Evolutionary conservation across 2,329 filamentous ascomycete genomes (phyloP), one percentile per base, ranked within the genome.

Genomic region (Sporothrix humicola): DNA sequence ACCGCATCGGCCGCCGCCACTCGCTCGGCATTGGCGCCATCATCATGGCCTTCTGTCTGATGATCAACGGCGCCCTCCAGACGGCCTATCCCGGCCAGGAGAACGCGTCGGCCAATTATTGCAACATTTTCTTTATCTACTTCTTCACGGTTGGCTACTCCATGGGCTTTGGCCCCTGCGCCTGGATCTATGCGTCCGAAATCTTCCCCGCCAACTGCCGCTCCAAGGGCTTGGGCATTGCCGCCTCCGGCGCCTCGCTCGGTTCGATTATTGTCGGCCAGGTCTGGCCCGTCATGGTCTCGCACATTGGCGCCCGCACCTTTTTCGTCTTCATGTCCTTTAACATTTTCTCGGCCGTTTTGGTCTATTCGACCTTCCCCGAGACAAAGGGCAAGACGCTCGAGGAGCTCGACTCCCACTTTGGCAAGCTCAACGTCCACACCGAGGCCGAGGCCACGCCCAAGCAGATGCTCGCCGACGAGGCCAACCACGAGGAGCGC

Each of bases 301-400:
- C 74, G 9, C 74, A 77, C 66, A 76, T 77, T 17, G 75, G 75
- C 1, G 72, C 75, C 5, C 59, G 72, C n/a, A 74, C 73, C 13
- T 77, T 77, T 70, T 76, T 79, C 71, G 77, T 79, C 66, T 78
- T 77, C 70, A 76, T 76, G 75, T 73, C 75, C 3, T 77, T 77
- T 73, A 76, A 76, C 68, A 69, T 76, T 56, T 75, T 77, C 50
- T 54, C 71, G 46, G 70, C 73, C 5, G 61, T 78, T 12, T 74
- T 78, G 10, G 76, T 78, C 6, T 78, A 78, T 66, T 26, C 73
- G 1, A 76, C 72, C 72, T 78, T 77, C 73, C 75, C 75, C 13
- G 75, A 76, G 73, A 76, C 75, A 4, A 75, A 75, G 69, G 56
- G 80, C 72, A 83, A 84, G 80, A 87, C 87, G 1, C 72, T 76